Evolutionary conservation across 2,329 filamentous ascomycete genomes (phyloP), one percentile per base, ranked within the genome.

Genomic region (Neurospora crassa): DNA sequence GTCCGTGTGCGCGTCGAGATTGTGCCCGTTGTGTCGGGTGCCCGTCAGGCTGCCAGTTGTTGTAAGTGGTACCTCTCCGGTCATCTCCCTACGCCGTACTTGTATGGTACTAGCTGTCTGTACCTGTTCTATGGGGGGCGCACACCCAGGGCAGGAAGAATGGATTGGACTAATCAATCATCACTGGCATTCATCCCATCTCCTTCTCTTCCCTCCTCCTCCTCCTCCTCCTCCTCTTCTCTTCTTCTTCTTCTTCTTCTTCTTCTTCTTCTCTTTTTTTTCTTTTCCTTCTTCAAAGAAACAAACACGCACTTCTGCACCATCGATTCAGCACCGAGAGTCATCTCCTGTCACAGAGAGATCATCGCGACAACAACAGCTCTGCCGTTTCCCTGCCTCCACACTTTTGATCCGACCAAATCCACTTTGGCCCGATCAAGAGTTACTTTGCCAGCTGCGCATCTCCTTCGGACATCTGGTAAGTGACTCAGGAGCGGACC

Each of bases 311-410:
- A 79, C 78, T 73, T 75, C 77, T 77, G 79, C 78, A 74, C 78
- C 78, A 79, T 80, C 78, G 80, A 80, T 73, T 81, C 84, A 81
- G 78, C 78, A 83, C 81, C 80, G 82, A 86, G 86, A 86, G 83
- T 86, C 79, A 81, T 82, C 83, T 83, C 81, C 82, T 84, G 86
- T 88, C 86, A 86, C 87, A 86, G 87, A 85, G 83, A 82, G 86
- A 85, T 85, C 81, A 82, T 88, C 85, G 83, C 85, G 82, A 80
- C 85, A 87, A 85, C 85, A 82, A 80, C 86, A 87, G 85, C 84
- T 79, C 78, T 82, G 83, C 82, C 81, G 80, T 78, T 77, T 29
- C 76, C 53, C 53, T 80, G 80, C 78, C 78, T 73, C 75, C 71
- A 69, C 70, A 74, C 76, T 78, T 79, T 80, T 81, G 78, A 73